A percentile compares a stretch with the other conserved stretches of the same genome.
Conservation (phyloP, 2,329 filamentous ascomycete genomes). For the Beauveria scarabaeidicola region DNA sequence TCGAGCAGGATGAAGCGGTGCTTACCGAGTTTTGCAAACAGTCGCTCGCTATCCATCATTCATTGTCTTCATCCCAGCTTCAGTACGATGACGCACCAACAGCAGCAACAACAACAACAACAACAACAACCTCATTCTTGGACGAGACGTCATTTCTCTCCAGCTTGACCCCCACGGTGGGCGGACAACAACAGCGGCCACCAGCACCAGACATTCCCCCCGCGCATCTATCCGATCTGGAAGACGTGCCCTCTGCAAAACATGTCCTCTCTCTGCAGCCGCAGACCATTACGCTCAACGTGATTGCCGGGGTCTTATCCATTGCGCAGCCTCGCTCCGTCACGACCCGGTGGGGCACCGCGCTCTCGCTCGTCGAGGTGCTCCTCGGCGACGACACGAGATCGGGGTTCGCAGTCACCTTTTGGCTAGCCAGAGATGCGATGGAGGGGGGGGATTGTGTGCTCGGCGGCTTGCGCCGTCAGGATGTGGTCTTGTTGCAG, state of each 20-base stretch:
- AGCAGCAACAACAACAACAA: neutral
- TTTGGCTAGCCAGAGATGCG: conserved; percentile 58
- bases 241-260: conserved; percentile 58
- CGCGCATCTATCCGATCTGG: conserved; percentile 44
- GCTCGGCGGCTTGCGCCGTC: conserved; percentile 45
- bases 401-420: conserved; percentile 71
- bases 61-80: conserved; percentile 54
- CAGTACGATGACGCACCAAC: conserved; percentile 17
- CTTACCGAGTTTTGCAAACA: conserved; percentile 67
- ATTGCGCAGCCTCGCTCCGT: conserved; percentile 60
- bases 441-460: conserved; percentile 22
- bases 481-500: conserved; percentile 71
- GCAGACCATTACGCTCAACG: conserved; percentile 72
- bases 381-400: conserved; percentile 79
- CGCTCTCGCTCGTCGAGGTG: conserved; percentile 63
- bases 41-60: conserved; percentile 63
- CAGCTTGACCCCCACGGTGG: conserved; percentile 13
- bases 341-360: conserved; percentile 53
- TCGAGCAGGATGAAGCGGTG: conserved; percentile 28
- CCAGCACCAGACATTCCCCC: conserved; percentile 19
- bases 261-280: conserved; percentile 62
- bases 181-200: conserved; percentile 4
- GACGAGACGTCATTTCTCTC: conserved; percentile 28
- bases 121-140: conserved; percentile 24
- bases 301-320: conserved; percentile 73